A percentile compares a stretch with the other conserved stretches of the same genome.
These are phyloP conservation scores for Suillus americanus DNA, from an alignment of 768 basidiomycete genomes.

Conservation along the genomic window DNA sequence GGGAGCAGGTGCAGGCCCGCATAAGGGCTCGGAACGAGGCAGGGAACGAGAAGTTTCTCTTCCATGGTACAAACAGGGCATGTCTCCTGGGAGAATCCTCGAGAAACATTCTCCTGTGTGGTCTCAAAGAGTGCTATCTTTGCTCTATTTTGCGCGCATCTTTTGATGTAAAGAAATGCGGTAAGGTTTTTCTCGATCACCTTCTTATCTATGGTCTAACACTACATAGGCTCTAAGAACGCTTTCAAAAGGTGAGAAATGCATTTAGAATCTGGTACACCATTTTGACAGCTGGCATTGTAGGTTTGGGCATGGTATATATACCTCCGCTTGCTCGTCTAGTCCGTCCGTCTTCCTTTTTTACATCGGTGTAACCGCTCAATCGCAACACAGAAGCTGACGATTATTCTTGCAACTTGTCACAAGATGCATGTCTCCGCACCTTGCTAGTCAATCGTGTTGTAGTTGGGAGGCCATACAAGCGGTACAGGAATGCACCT, in stretches of 20 bases:
- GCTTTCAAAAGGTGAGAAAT: slow-evolving; percentile 47
- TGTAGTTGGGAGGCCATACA: slow-evolving; percentile 58
- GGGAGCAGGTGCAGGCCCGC: slow-evolving; percentile 26
- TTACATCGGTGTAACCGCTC: neutral
- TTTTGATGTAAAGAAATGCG: slow-evolving; percentile 60
- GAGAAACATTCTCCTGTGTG: slow-evolving; percentile 47
- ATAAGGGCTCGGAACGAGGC: slow-evolving; percentile 27
- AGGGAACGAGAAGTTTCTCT: slow-evolving; percentile 58
- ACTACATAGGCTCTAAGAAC: slow-evolving; percentile 46
- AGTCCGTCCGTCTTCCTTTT: slow-evolving; percentile 39
- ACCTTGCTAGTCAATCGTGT: slow-evolving; percentile 61
- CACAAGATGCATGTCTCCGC: slow-evolving; percentile 42
- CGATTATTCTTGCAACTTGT: slow-evolving; percentile 52
- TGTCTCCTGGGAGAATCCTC: slow-evolving; percentile 58
- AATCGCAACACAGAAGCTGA: slow-evolving; percentile 52
- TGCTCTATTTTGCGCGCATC: slow-evolving; percentile 59
- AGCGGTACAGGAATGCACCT: slow-evolving; percentile 48
- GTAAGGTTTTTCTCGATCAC: slow-evolving; percentile 31
- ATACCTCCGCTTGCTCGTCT: slow-evolving; percentile 64
- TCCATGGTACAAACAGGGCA: slow-evolving; percentile 64
- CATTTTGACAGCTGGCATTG: neutral
- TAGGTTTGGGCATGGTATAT: slow-evolving; percentile 71
- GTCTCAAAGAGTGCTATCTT: slow-evolving; percentile 48
- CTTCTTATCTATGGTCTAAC: slow-evolving; percentile 12
- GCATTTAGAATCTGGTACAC: neutral